Evolutionary conservation across 805 yeast species (phyloP).

Genomic region (Kluyveromyces nonfermentans): DNA sequence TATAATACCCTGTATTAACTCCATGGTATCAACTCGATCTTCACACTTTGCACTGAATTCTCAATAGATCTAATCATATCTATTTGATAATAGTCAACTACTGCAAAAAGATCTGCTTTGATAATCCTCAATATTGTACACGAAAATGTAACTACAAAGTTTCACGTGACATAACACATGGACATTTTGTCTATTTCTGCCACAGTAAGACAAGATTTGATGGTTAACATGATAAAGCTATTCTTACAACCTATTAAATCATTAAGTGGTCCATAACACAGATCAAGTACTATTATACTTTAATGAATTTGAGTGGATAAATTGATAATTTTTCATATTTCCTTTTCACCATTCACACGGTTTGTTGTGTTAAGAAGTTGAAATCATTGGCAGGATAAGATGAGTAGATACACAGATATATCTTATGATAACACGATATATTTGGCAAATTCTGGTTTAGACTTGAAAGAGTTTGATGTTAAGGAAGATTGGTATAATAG

Average conservation of each 20-base stretch:
- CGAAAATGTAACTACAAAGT: neutral
- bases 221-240: no score
- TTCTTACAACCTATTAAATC: no score
- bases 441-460: constrained; percentile 14
- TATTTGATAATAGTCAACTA: neutral
- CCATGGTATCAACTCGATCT: constrained; percentile 22
- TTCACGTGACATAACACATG: neutral
- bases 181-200: no score
- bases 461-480: constrained; percentile 19
- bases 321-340: no score
- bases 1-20: constrained; percentile 33
- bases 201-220: no score
- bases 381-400: neutral
- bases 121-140: neutral
- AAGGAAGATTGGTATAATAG: constrained; percentile 29
- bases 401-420: constrained; percentile 7
- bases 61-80: no score
- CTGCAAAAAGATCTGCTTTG: neutral
- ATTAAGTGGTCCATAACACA: no score
- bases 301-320: neutral
- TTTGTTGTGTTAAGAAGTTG: neutral
- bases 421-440: constrained; percentile 14
- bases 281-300: no score
- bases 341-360: no score
- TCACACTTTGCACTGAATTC: no score